Base-by-base conservation (phyloP, 2,329 filamentous ascomycete species). In the Clathrospora elynae region DNA sequence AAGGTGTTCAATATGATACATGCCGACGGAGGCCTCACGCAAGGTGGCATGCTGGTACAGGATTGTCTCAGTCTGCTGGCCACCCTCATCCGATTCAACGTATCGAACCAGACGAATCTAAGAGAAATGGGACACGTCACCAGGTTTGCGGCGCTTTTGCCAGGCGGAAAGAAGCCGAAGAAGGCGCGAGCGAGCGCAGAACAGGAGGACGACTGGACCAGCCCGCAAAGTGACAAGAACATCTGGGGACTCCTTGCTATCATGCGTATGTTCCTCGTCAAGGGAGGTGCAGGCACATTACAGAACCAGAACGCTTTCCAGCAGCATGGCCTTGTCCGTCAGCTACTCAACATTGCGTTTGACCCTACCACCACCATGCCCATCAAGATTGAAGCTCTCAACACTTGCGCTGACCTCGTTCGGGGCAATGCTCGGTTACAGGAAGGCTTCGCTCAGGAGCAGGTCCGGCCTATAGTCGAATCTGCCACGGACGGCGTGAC, bases 71-170 rank as follows among this genome's bases (percentile, higher is more conserved):
- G 93, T 43, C 77, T 99, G 38, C 76, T 97, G 34, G 90, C 90
- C 28, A 97, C 97, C 67, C 80, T 99, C 9, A 76, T 99, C 18
- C 83, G 87, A 22, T 81, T 90, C 58, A 97, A 97, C 65, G 76
- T 85, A 2, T 93, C 91, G 2, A 99, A 99, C 62, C 93, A 99
- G 70, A 89, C 90, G 8, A 84, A 92, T 42, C 97, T 99, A 68
- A 82, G 92, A 42, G 93, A 99, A 67, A 92, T 88, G 30, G 90
- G 90, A 1, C 91, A 86, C 62, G 83, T 95, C 10, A 78, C 81
- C 14, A 85, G 84, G 55, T 75, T 96, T 33, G 80, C 85, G 11
- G 79, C 80, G 24, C 75, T 97, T 22, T 75, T 96, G 13, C 78
- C 73, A n/a, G 75, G 78, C 68, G 75, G 80, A 60, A 77, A 80